Base-by-base conservation (phyloP, 306 rosid genomes). In the Senna tora region DNA sequence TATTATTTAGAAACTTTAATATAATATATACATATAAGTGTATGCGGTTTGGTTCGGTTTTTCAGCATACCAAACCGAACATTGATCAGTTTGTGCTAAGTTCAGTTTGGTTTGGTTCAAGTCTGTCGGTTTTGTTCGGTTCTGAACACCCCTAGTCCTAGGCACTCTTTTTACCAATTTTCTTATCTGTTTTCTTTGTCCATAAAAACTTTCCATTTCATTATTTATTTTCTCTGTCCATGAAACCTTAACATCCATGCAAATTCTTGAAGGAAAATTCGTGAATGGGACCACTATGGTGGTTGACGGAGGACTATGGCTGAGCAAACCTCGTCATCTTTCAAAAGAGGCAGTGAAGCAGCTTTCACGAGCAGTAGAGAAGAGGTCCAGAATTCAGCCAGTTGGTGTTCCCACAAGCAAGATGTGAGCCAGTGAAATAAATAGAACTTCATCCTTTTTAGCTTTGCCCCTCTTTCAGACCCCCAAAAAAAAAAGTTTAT, bases 301-400 rank as follows among this genome's bases (percentile, higher is more conserved):
- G 9, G 91, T 88, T 30, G 99, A 94, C 17, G 97, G 99, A 67
- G 99, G 97, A 46, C 84, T 84, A 61, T 94, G 97, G 97, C 83
- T 94, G 91, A 94, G 91, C 86, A 81, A 55, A 33, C 96, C 97
- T 45, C 97, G 99, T 19, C 81, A 84, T 71, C 52, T 94, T 45
- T 82, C 90, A 0, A 94, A 94, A 65, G 96, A 86, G 56, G 97
- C 87, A 2, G 95, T 94, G 64, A 87, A 66, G 79, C 89, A 85
- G 80, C 80, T 86, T 58, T 94, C 99, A 0, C 87, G 97, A 57
- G 19, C 84, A n/a, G 87, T 94, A 30, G 97, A 94, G 75, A 89
- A 82, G 72, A 91, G 91, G 87, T 89, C 91, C 54, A 82, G 95
- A 77, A 67, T 66, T 63, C 74, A 79, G 46, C 84, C 84, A 0